Evolutionary conservation across 768 basidiomycete species (phyloP).

Genomic region (Rhodotorula sphaerocarpa): DNA sequence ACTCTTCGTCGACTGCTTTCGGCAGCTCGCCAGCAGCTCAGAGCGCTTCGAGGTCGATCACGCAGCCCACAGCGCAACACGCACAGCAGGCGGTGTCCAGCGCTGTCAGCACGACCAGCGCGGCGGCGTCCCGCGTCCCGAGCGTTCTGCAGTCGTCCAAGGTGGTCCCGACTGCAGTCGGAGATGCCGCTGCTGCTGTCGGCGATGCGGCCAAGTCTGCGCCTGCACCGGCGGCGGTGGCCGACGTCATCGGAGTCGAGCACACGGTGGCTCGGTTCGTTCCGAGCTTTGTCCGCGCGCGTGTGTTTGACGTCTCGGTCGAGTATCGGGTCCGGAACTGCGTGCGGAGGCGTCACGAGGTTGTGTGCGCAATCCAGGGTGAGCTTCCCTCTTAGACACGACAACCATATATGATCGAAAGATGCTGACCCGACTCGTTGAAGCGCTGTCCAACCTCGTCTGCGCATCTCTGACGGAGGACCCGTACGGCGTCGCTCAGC

Average conservation of each 20-base stretch:
- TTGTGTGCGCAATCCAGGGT: conserved; percentile 31
- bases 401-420: background rate
- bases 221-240: background rate
- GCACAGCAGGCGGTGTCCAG: conserved; percentile 16
- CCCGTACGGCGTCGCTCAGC: conserved; percentile 70
- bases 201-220: background rate
- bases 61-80: background rate
- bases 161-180: background rate
- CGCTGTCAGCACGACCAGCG: conserved; percentile 1
- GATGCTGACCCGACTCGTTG: background rate
- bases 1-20: background rate
- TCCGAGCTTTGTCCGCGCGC: background rate
- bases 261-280: conserved; percentile 4
- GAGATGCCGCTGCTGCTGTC: background rate
- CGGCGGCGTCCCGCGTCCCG: conserved; percentile 22
- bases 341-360: conserved; percentile 5
- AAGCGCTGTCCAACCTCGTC: conserved; percentile 60
- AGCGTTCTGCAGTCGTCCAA: conserved; percentile 25
- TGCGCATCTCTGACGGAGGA: conserved; percentile 72
- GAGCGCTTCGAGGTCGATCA: background rate
- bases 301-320: conserved; percentile 6
- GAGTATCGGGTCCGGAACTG: conserved; percentile 10
- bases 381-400: background rate
- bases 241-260: conserved; percentile 13
- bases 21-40: conserved; percentile 3